Conservation (phyloP, 2,329 filamentous ascomycete species). For the Phyllosticta paracitricarpa region DNA sequence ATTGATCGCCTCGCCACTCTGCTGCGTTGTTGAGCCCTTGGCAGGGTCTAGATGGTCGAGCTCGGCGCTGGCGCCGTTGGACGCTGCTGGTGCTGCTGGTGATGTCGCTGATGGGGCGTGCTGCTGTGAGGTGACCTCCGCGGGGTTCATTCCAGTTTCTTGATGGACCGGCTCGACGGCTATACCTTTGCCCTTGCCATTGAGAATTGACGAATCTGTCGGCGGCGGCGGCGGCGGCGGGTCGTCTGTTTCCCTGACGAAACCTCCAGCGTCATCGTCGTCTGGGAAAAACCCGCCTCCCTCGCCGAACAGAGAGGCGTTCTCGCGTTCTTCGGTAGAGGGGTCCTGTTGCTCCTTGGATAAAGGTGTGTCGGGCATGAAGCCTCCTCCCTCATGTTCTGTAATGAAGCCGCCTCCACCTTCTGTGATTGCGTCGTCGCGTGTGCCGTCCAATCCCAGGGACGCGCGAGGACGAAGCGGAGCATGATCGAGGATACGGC, state of each 20-base stretch:
- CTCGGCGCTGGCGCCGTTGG: no score
- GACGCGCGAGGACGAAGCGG: neutral
- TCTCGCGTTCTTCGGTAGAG: constrained; percentile 18
- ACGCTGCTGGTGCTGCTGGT: no score
- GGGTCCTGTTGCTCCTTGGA: constrained; percentile 21
- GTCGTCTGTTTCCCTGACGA: neutral
- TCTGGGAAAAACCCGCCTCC: constrained; percentile 31
- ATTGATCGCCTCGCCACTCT: no score
- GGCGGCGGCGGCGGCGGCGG: neutral
- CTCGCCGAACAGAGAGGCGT: constrained; percentile 10
- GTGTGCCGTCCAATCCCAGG: neutral
- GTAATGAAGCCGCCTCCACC: constrained; percentile 15
- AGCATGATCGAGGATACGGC: neutral
- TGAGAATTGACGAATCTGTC: neutral
- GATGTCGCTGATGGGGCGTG: no score
- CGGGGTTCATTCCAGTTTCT: no score
- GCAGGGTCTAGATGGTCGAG: no score
- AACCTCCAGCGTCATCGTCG: constrained; percentile 15
- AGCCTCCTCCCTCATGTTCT: constrained; percentile 9
- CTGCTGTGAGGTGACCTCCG: no score
- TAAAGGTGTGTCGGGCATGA: neutral
- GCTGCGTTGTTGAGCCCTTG: no score
- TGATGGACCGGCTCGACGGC: no score
- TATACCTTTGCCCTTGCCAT: neutral
- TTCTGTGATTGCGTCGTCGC: neutral